Base-by-base conservation (phyloP, 768 basidiomycete genomes). In the Chiua virens region DNA sequence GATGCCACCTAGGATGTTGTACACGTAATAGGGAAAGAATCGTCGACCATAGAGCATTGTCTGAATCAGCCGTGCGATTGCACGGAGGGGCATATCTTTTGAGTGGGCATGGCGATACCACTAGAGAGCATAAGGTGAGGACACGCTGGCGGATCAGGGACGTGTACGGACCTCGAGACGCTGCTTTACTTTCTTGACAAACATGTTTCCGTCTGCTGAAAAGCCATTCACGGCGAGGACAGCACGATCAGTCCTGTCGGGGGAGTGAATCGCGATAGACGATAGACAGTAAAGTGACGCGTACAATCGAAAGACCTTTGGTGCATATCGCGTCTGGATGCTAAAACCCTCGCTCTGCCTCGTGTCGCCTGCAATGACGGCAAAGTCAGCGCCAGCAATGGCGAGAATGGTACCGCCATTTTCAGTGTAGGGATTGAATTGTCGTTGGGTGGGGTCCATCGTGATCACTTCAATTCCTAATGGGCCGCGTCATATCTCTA, bases 11-110 rank as follows among this genome's bases (percentile, higher is more conserved):
- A 98, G 84, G 65, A 98, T 93, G 71, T 95, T 95, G 78, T 92
- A 95, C 28, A 96, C 89, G 71, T 96, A 99, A 79, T 89, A 98
- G 1, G 97, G 97, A 83, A 99, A 99, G 78, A 97, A 96, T 46
- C 96, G 86, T 56, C 89, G 87, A 36, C 81, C 88, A 69, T 99
- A 99, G 23, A 99, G 81, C 92, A 98, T 96, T 17, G 95, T 97
- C 70, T 98, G 96, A 50, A 99, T 95, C 62, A 99, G 79, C 52
- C 97, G 85, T n/a, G 97, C 97, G 66, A 99, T 97, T 22, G 94
- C 86, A 55, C 88, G 87, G 34, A 99, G 79, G n/a, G 92, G 86
- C 91, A 98, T 98, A 60, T 93, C 92, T 72, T 97, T 97, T 55
- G 92, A 82, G 72, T 99, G 96, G 10, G 93, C 94, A 71, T 98